Conservation (phyloP, 495 filamentous ascomycete genomes). For the Podospora fimiseda region DNA sequence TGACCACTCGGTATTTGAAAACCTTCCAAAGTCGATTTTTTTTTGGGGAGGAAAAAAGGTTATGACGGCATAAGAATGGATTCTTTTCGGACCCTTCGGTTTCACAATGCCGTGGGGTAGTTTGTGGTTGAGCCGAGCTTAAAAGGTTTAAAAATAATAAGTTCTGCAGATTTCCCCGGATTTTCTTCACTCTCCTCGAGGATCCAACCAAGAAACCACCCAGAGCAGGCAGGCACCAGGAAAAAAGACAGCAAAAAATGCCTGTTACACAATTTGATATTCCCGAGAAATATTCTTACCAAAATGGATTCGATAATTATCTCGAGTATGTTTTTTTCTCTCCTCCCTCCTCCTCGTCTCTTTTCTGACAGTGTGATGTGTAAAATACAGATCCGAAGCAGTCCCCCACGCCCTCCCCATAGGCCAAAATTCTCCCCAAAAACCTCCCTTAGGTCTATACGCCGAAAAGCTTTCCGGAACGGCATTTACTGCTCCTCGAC, state of each 20-base stretch:
- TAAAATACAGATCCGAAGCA: slow-evolving; percentile 47
- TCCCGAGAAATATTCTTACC: slow-evolving; percentile 57
- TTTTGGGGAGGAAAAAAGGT: too few species aligned
- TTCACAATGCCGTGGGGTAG: too few species aligned
- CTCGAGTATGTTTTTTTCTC: slow-evolving; percentile 43
- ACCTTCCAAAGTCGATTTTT: too few species aligned
- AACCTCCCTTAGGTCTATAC: slow-evolving; percentile 77
- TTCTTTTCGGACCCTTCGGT: too few species aligned
- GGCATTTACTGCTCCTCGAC: slow-evolving; percentile 83
- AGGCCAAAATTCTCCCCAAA: slow-evolving; percentile 83
- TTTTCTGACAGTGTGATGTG: background rate
- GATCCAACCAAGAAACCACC: background rate
- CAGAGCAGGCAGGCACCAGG: background rate
- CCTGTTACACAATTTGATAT: slow-evolving; percentile 51
- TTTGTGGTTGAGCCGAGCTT: too few species aligned
- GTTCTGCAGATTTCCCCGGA: too few species aligned
- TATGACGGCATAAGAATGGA: too few species aligned
- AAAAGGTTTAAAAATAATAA: too few species aligned
- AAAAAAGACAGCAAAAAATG: slow-evolving; percentile 23
- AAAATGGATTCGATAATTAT: slow-evolving; percentile 61
- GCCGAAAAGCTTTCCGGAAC: slow-evolving; percentile 92
- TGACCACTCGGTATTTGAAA: too few species aligned
- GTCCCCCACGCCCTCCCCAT: slow-evolving; percentile 42
- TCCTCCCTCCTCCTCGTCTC: background rate
- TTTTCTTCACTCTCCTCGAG: too few species aligned